Evolutionary conservation across 2,329 filamentous ascomycete species (phyloP).

Genomic region (Aureobasidium sp.): DNA sequence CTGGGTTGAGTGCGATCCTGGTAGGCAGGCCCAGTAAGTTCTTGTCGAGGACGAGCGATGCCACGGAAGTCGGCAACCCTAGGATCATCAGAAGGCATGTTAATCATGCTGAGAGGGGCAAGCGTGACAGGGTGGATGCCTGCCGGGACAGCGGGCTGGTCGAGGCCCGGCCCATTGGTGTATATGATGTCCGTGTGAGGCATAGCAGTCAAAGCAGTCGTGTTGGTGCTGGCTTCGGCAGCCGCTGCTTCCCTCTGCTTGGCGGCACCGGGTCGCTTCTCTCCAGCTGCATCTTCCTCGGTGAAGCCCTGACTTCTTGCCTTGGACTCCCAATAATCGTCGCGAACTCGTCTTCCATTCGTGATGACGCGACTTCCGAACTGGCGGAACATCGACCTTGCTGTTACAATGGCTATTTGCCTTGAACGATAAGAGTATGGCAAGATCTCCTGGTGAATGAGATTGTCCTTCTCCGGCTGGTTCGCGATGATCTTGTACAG

Average conservation of each 20-base stretch:
- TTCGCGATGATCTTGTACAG: conserved; percentile 96
- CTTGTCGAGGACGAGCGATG: conserved; percentile 79
- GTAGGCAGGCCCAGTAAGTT: conserved; percentile 79
- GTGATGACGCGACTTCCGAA: conserved; percentile 92
- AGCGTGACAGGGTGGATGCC: conserved; percentile 64
- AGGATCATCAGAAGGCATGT: conserved; percentile 69
- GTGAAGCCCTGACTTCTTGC: conserved; percentile 97
- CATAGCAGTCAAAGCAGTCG: conserved; percentile 50
- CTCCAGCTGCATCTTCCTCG: conserved; percentile 88
- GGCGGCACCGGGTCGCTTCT: conserved; percentile 87
- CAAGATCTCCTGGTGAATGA: conserved; percentile 89
- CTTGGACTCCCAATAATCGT: conserved; percentile 99
- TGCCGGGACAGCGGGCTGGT: conserved; percentile 35
- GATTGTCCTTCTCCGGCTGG: conserved; percentile 90
- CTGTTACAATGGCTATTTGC: conserved; percentile 96
- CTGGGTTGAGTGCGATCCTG: conserved; percentile 76
- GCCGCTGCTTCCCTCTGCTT: conserved; percentile 78
- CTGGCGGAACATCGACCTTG: conserved; percentile 96
- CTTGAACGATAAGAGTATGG: conserved; percentile 97
- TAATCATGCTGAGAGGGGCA: conserved; percentile 75
- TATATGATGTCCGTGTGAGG: conserved; percentile 84
- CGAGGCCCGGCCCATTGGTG: conserved; percentile 44
- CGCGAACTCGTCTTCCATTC: conserved; percentile 80
- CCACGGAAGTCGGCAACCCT: conserved; percentile 73
- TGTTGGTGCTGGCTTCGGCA: conserved; percentile 49